Base-by-base conservation (phyloP, 2,329 filamentous ascomycete species). In the Arthrobotrys pseudoclavata region DNA sequence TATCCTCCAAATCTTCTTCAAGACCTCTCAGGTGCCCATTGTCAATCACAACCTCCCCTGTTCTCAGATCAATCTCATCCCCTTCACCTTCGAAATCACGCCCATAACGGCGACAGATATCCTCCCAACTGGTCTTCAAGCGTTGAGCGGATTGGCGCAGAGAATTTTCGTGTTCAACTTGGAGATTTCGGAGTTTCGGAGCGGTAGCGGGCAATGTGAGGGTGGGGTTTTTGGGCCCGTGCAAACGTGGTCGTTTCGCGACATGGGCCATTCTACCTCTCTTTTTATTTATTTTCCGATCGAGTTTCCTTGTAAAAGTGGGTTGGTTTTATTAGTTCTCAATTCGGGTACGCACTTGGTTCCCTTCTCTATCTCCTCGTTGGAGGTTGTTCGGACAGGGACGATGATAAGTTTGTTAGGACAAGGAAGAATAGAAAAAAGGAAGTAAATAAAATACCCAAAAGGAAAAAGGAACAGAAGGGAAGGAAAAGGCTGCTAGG, bases 71-170 rank as follows among this genome's bases (percentile, higher is more conserved):
- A 81, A 98, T 94, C 84, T 97, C 94, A 83, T 98, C 95, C 67
- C 91, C 94, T 62, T 95, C 87, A 3, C 90, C 91, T 1, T 90
- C 89, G 82, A 97, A 97, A 83, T 97, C 92, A 79, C 87, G 90
- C 66, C 88, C 90, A 83, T 97, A 97, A 83, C 97, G 97, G 77
- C 91, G 89, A 82, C 97, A 97, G 69, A 98, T 97, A 69, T 89
- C 86, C 82, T 97, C 94, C 83, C 97, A 96, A 4, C 90, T 90
- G n/a, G 89, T 90, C 83, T 96, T 95, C 47, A 97, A 87, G 74
- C 89, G 79, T 87, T 85, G 79, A 92, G 90, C 71, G 93, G 92
- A 68, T 87, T 87, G 61, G 88, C 87, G 79, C 91, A 88, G 40
- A 57, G 88, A 89, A 76, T 88, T 85, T 53, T 89, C 86, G 15